Conservation (phyloP, 257 asterid species). For the Plantago elongata region DNA sequence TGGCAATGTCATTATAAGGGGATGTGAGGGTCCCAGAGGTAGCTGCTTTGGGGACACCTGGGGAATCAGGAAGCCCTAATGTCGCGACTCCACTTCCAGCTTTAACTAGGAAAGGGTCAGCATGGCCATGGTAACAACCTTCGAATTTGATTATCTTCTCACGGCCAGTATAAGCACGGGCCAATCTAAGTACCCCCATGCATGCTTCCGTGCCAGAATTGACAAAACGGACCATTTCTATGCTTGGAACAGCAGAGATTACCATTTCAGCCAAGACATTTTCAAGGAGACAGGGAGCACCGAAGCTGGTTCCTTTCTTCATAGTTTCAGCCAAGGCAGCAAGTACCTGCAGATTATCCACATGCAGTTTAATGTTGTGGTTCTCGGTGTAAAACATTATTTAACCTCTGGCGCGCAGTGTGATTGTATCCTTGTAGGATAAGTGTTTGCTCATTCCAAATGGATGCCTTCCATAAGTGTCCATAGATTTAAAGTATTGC, state of each 20-base stretch:
- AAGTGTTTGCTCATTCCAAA: background rate
- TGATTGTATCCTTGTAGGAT: no score
- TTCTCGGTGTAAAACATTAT: background rate
- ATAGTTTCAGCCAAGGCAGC: conserved; percentile 91
- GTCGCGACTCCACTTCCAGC: conserved; percentile 99
- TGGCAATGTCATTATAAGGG: conserved; percentile 67
- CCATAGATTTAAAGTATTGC: background rate
- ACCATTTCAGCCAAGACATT: conserved; percentile 91
- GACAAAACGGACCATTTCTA: conserved; percentile 97
- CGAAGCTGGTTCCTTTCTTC: conserved; percentile 99
- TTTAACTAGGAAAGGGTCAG: conserved; percentile 94
- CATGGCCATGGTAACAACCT: conserved; percentile 99
- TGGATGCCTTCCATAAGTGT: background rate
- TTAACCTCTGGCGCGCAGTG: background rate
- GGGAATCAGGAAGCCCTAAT: conserved; percentile 94
- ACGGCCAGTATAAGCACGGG: conserved; percentile 90
- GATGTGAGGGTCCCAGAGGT: conserved; percentile 66
- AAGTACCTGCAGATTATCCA: conserved; percentile 51
- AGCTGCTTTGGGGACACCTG: conserved; percentile 93
- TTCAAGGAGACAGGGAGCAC: conserved; percentile 97
- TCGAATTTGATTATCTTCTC: conserved; percentile 85
- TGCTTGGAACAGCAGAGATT: conserved; percentile 90
- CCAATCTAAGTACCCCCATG: conserved; percentile 89
- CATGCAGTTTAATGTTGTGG: conserved; percentile 2
- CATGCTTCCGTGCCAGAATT: conserved; percentile 99